These are phyloP conservation scores for Eucalyptus dawsonii DNA, from an alignment of 345 rosid species.

Conservation along the genomic window DNA sequence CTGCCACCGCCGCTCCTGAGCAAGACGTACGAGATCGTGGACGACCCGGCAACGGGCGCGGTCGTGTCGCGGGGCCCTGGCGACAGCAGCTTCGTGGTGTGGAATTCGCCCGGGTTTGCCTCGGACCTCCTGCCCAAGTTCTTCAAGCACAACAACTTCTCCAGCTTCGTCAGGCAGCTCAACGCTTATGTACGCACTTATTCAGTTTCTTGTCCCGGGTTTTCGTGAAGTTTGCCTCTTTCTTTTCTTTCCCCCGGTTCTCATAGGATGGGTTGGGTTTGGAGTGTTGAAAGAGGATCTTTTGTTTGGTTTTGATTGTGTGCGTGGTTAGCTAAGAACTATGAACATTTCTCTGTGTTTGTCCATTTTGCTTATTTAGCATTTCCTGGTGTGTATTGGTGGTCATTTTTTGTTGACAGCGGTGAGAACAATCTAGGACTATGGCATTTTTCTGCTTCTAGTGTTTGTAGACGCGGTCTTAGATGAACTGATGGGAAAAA, in stretches of 20 bases:
- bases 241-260: not conserved
- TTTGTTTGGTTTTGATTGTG: not conserved
- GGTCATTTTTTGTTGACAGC: not conserved
- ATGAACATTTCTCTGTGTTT: not conserved
- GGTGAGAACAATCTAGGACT: not conserved
- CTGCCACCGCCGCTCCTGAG: conserved; percentile 70
- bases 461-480: not conserved
- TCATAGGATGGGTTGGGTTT: not conserved
- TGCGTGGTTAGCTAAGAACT: not conserved
- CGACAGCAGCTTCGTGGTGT: conserved; percentile 72
- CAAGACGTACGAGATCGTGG: conserved; percentile 91
- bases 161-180: conserved; percentile 82
- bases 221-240: not conserved
- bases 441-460: not conserved
- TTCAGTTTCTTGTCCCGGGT: not conserved
- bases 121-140: conserved; percentile 63
- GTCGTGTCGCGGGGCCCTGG: conserved; percentile 66
- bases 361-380: not conserved
- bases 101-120: conserved; percentile 80
- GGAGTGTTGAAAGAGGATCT: not conserved
- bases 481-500: not conserved
- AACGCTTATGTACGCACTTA: conserved; percentile 57
- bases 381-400: not conserved
- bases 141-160: conserved; percentile 86
- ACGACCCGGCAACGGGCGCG: conserved; percentile 64